Base-by-base conservation (phyloP, 208 protist species). In the Polymyxa betae region DNA sequence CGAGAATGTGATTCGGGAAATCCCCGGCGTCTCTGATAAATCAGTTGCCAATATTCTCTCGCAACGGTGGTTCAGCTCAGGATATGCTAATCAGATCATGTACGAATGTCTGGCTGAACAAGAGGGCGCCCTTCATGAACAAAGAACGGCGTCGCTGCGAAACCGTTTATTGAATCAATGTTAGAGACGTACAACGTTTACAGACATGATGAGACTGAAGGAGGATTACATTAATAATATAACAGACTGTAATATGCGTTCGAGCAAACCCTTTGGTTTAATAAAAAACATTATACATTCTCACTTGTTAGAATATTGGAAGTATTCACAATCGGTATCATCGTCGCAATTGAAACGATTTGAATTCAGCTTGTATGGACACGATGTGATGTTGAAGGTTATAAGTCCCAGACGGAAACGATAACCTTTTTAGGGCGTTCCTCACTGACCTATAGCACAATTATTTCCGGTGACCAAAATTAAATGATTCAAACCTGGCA, bases 81-180 rank as follows among this genome's bases (percentile, higher is more conserved):
- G 72, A 82, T 43, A 82, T n/a, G 72, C 72, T 43, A 82, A 35
- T 43, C 72, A 82, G 72, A 16, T 82, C 72, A 82, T 45, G 72
- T 82, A 45, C n/a, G 72, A 82, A 43, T 82, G 5, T 43, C n/a
- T 82, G 72, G 72, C 72, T 20, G 72, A 82, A 82, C 5, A 82
- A 43, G 72, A 82, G 40, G 72, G 72, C 16, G 72, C 72, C 16
- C 72, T 35, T 12, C 72, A 43, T 43, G 72, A 82, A 43, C 72
- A 82, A 35, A 5, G 35, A n/a, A 82, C 72, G n/a, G 72, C 72
- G 12, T 12, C 10, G 5, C 5, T 82, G 5, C 72, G 72, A 20
- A 38, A 5, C 16, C 72, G 72, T 35, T n/a, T 82, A 20, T 43
- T 82, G 12, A n/a, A 82, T 82, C n/a, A 45, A 43, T 82, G 72